These are phyloP conservation scores for Colletotrichum ledebouriae DNA, from an alignment of 2,329 filamentous ascomycete species.

Conservation along the genomic window DNA sequence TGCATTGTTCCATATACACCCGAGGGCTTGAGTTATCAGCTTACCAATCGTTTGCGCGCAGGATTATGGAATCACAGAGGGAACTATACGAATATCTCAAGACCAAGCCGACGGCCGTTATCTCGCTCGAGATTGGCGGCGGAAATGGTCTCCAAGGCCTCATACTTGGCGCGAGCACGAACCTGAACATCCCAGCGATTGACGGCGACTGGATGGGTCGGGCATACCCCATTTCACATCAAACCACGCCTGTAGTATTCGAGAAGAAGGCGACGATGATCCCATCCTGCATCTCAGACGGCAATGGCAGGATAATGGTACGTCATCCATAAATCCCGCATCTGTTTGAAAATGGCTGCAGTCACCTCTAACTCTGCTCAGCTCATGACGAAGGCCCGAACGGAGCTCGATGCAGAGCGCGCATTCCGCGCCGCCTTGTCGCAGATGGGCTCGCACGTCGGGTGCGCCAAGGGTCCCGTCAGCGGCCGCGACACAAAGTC, in stretches of 20 bases:
- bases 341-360: too few relatives aligned
- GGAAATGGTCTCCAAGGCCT: conserved; percentile 72
- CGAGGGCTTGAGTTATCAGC: too few relatives aligned
- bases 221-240: conserved; percentile 67
- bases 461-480: conserved; percentile 62
- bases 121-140: conserved; percentile 69
- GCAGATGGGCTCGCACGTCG: conserved; percentile 68
- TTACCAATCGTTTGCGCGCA: not conserved
- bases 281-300: conserved; percentile 45
- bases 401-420: conserved; percentile 63
- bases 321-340: not conserved
- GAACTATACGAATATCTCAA: conserved; percentile 63
- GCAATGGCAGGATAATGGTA: conserved; percentile 32
- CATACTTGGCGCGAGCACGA: conserved; percentile 65
- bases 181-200: conserved; percentile 64
- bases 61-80: not conserved
- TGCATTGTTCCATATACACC: not conserved
- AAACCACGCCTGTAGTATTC: conserved; percentile 60
- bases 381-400: conserved; percentile 61
- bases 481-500: conserved; percentile 62
- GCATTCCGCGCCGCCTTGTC: conserved; percentile 64
- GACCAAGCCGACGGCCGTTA: conserved; percentile 52
- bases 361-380: not conserved
- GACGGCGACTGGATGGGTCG: conserved; percentile 70
- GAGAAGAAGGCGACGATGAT: conserved; percentile 53